These are phyloP conservation scores for Venturia aucupariae DNA, from an alignment of 2,329 filamentous ascomycete species.

Conservation along the genomic window DNA sequence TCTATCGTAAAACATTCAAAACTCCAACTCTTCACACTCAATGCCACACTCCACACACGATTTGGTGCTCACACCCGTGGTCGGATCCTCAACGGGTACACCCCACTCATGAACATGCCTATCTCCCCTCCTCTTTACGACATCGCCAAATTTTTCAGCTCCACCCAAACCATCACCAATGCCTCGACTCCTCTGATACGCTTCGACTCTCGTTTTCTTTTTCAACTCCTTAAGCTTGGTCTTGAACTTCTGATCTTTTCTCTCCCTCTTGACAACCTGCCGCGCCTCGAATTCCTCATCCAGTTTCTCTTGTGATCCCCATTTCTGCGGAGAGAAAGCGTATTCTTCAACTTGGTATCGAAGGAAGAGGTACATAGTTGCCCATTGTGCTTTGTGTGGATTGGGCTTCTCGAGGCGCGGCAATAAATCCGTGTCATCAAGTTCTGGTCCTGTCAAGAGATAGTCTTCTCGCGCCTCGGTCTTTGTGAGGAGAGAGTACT, in stretches of 20 bases:
- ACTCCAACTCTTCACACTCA: conserved; percentile 58
- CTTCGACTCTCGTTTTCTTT: conserved; percentile 85
- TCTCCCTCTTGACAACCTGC: conserved; percentile 67
- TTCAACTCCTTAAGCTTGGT: conserved; percentile 83
- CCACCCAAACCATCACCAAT: conserved; percentile 30
- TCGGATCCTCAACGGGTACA: conserved; percentile 46
- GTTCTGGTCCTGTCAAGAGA: conserved; percentile 83
- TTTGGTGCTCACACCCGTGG: conserved; percentile 70
- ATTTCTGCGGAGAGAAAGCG: conserved; percentile 72
- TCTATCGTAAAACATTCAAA: too few species aligned
- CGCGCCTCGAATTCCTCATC: conserved; percentile 82
- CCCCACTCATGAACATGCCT: conserved; percentile 88
- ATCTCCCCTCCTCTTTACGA: conserved; percentile 50
- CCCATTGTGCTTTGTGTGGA: conserved; percentile 91
- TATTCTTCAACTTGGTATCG: conserved; percentile 93
- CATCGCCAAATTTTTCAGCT: conserved; percentile 60
- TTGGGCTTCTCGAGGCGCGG: conserved; percentile 86
- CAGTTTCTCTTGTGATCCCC: conserved; percentile 76
- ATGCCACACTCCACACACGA: conserved; percentile 58
- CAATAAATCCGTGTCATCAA: conserved; percentile 78
- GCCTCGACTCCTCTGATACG: conserved; percentile 58
- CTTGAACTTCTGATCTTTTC: conserved; percentile 88
- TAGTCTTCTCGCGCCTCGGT: conserved; percentile 96
- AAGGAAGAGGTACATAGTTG: conserved; percentile 97
- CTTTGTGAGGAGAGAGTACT: conserved; percentile 92